phyloP scores from a whole-genome alignment of 768 basidiomycete genomes.

The Boletus huronensis region DNA sequence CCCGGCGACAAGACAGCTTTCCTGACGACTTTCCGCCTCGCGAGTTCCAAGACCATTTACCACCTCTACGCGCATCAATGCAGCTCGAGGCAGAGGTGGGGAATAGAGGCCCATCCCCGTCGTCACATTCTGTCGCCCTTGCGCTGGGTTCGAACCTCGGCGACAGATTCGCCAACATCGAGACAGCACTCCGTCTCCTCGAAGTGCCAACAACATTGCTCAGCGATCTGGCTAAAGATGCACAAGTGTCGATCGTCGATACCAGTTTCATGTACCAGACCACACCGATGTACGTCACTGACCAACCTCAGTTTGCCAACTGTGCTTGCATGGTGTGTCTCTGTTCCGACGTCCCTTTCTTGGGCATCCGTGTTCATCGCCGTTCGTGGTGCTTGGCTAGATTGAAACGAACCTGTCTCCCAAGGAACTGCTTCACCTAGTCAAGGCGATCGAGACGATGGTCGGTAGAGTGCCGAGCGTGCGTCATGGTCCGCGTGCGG shows the following conservation, averaged over 20 bases:
- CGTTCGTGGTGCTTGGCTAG: conserved; percentile 27
- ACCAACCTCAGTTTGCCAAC: conserved; percentile 88
- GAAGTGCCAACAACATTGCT: conserved; percentile 45
- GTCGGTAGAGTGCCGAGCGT: conserved; percentile 80
- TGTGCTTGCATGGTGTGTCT: conserved; percentile 82
- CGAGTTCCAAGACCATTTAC: not conserved
- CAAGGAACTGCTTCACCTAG: conserved; percentile 48
- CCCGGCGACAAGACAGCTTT: conserved; percentile 42
- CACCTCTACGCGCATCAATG: not conserved
- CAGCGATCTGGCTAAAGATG: conserved; percentile 19
- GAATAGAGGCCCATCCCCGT: not conserved
- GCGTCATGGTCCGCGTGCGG: conserved; percentile 82
- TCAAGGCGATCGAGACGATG: conserved; percentile 69
- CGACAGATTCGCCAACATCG: conserved; percentile 80
- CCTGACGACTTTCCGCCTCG: conserved; percentile 9
- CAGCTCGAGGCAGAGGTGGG: not conserved
- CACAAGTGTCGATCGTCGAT: conserved; percentile 48
- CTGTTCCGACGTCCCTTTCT: not conserved
- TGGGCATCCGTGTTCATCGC: not conserved
- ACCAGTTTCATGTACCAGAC: conserved; percentile 95
- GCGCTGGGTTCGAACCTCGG: conserved; percentile 91
- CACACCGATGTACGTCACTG: conserved; percentile 90
- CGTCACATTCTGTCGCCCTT: conserved; percentile 50
- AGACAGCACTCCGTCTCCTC: conserved; percentile 67
- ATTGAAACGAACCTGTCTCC: conserved; percentile 73